These are phyloP conservation scores for Bjerkandera adusta DNA, from an alignment of 1,284 basidiomycete species.

Conservation along the genomic window DNA sequence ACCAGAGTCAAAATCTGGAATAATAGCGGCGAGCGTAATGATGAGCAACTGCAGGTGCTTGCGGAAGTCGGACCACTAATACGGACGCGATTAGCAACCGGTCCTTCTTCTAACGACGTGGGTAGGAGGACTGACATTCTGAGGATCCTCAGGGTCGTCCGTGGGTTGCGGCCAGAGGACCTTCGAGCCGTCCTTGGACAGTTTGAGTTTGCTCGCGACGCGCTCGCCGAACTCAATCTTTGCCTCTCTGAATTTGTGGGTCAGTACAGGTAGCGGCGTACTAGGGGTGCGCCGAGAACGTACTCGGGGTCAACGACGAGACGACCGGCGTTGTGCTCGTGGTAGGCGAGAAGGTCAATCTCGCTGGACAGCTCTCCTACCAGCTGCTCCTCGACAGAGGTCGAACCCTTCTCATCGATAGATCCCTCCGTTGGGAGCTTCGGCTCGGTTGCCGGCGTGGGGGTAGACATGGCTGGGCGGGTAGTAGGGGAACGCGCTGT, in stretches of 20 bases:
- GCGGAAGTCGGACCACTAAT: conserved; percentile 41
- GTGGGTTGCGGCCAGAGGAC: conserved; percentile 63
- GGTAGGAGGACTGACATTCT: conserved; percentile 48
- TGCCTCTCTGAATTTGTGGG: conserved; percentile 43
- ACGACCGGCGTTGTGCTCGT: conserved; percentile 57
- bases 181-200: conserved; percentile 44
- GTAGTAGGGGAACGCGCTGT: too few relatives aligned
- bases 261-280: conserved; percentile 1
- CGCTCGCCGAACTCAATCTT: conserved; percentile 48
- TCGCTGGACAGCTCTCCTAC: conserved; percentile 16
- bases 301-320: conserved; percentile 61
- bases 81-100: not conserved
- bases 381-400: conserved; percentile 10
- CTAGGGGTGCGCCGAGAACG: conserved; percentile 24
- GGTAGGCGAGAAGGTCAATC: conserved; percentile 45
- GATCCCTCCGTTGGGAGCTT: conserved; percentile 3
- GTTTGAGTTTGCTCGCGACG: conserved; percentile 47
- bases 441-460: not conserved
- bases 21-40: conserved; percentile 62
- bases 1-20: conserved; percentile 69
- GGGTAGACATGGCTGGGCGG: not conserved
- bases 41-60: conserved; percentile 59
- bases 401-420: not conserved
- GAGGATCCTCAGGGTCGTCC: conserved; percentile 62
- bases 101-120: conserved; percentile 16